Base-by-base conservation (phyloP, 2,329 filamentous ascomycete species). In the Aureobasidium pullulans region DNA sequence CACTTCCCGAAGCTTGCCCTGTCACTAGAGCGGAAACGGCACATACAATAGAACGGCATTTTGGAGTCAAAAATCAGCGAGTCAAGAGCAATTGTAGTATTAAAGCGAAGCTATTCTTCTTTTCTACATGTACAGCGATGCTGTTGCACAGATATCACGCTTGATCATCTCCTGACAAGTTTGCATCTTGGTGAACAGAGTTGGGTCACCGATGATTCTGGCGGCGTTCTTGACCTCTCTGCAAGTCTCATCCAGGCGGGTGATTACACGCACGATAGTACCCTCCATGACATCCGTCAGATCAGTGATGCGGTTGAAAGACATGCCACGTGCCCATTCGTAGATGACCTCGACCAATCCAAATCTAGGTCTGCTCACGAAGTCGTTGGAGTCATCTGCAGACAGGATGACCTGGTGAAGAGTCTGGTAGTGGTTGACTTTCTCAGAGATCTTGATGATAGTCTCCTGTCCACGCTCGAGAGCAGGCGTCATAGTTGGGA, bases 301-400 rank as follows among this genome's bases (percentile, higher is more conserved):
- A 65, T 93, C 89, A 0, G 93, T 97, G 66, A 99, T 99, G 64
- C 94, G 93, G 75, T 95, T 96, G 80, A 99, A 99, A 56, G 89
- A 93, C 90, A 97, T 97, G 29, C 94, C 94, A 52, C 90, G 81
- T 9, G 94, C 94, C 94, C 94, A 99, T 73, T 99, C 94, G 71
- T 97, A 96, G 36, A 99, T 95, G 0, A 99, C 94, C 73, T 99
- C 94, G 71, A 96, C 91, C 59, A 99, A 82, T 1, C 93, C 94
- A 70, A 99, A 99, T 9, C 93, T 83, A 1, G 92, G 90, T 58
- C 87, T 82, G 61, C 85, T 90, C 37, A 89, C 88, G 69, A 96
- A 96, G 73, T 97, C 93, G 68, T 95, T 96, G 60, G 87, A 88
- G 70, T 96, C 93, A 59, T 97, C 93, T 1, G 87, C 82, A 0